Conservation (phyloP, 2,329 filamentous ascomycete genomes). For the Waltergamsia citrina region DNA sequence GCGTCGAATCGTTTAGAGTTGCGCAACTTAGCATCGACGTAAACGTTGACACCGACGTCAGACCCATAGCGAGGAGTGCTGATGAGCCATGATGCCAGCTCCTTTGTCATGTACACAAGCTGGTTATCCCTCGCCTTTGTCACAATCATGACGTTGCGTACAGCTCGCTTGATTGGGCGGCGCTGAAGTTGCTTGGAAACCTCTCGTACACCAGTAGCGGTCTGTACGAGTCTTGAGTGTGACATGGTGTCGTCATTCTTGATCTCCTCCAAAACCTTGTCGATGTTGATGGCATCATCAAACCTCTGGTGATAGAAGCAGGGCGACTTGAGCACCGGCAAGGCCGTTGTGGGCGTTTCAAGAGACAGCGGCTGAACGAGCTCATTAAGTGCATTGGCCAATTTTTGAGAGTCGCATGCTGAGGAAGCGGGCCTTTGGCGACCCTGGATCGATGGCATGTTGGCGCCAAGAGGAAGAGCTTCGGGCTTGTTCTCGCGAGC, state of each 20-base stretch:
- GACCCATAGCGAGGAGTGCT: constrained; percentile 82
- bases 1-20: constrained; percentile 83
- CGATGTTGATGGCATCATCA: constrained; percentile 90
- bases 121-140: constrained; percentile 96
- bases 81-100: constrained; percentile 81
- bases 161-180: constrained; percentile 82
- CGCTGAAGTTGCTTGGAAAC: constrained; percentile 93
- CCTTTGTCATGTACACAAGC: constrained; percentile 78
- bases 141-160: constrained; percentile 94
- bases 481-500: constrained; percentile 51
- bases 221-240: constrained; percentile 89
- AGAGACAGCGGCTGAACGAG: constrained; percentile 22
- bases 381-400: constrained; percentile 52
- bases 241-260: constrained; percentile 82
- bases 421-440: constrained; percentile 13
- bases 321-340: constrained; percentile 70
- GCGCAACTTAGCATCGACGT: constrained; percentile 91
- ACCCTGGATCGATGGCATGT: constrained; percentile 1
- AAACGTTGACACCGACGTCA: constrained; percentile 88
- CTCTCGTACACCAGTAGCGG: constrained; percentile 87
- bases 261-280: constrained; percentile 91
- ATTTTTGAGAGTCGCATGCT: constrained; percentile 46
- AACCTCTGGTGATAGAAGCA: constrained; percentile 98
- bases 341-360: constrained; percentile 25
- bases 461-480: constrained; percentile 50